Conservation (phyloP, 352 stramenopile species). For the Globisporangium cystogenes region DNA sequence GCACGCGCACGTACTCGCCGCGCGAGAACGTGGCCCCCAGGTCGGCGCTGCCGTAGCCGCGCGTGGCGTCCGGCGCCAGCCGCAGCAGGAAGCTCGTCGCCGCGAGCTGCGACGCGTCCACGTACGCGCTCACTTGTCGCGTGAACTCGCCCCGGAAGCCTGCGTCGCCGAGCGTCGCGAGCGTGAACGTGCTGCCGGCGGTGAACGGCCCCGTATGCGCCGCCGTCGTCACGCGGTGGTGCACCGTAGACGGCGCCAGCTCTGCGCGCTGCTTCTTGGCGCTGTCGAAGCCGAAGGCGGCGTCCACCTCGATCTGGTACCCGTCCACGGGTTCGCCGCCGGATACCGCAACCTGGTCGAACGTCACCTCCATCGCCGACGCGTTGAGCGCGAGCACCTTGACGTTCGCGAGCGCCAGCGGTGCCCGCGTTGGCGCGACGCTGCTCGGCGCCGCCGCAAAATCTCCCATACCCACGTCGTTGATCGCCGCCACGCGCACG, state of each 20-base stretch:
- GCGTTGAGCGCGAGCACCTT: constrained; percentile 24
- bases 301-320: constrained; percentile 55
- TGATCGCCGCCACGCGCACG: constrained; percentile 74
- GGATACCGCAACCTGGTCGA: constrained; percentile 51
- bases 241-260: constrained; percentile 30
- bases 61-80: constrained; percentile 23
- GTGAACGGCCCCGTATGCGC: constrained; percentile 65
- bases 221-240: constrained; percentile 60
- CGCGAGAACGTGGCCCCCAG: constrained; percentile 39
- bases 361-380: constrained; percentile 43
- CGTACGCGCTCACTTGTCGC: constrained; percentile 40
- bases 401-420: constrained; percentile 44
- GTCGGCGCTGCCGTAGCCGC: constrained; percentile 29
- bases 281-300: constrained; percentile 25
- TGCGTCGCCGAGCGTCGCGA: constrained; percentile 37
- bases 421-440: constrained; percentile 42
- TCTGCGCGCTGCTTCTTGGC: constrained; percentile 11
- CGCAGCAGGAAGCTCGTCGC: constrained; percentile 46
- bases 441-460: constrained; percentile 32
- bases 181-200: constrained; percentile 52
- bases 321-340: constrained; percentile 47
- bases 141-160: constrained; percentile 47
- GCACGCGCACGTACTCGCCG: constrained; percentile 56
- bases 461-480: constrained; percentile 73
- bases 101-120: constrained; percentile 24